Evolutionary conservation across 495 filamentous ascomycete species (phyloP), one percentile per base, ranked within the genome.

Genomic region (Rusavskia elegans): DNA sequence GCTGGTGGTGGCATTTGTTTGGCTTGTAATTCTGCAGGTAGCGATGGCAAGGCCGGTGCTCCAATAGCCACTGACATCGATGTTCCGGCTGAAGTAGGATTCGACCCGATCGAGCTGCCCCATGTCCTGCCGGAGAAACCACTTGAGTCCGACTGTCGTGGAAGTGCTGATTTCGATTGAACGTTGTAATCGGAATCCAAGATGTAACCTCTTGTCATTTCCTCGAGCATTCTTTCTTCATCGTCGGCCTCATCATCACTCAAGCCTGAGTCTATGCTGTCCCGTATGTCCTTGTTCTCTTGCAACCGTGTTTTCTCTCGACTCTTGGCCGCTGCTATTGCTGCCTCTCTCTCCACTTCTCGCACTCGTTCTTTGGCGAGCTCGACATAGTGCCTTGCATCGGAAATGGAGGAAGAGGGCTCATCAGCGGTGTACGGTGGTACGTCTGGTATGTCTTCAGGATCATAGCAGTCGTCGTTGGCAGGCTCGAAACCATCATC

Each of bases 201-300:
- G 30, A 84, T 74, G 61, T 90, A 93, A 46, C 84, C 87, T 55
- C 75, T 79, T 1, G 87, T 92, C 80, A 95, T 90, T 62, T 95
- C 88, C 57, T 98, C 92, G 37, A 98, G 66, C 54, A 96, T 72
- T 37, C 88, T 78, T 61, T 97, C 89, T 62, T 95, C 92, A 57
- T 95, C 87, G 50, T 89, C 86, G n/a, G 81, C 83, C 52, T 89
- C 85, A 39, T 87, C 83, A 48, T 82, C 81, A 50, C 78, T 74
- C 54, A 76, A 73, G 45, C 70, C 70, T 11, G 64, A 63, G 27
- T 69, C 65, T 52, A 64, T 53, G 48, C 61, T 68, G 37, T 67
- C 59, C 45, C 66, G 51, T 60, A 69, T 61, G 49, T 68, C 62
- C 58, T 57, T 29, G 37, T 61, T 45, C 49, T 59, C 61, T 41